Evolutionary conservation across 202 grass and related monocot genomes (phyloP).

Genomic region (Miscanthus sacchariflorus): DNA sequence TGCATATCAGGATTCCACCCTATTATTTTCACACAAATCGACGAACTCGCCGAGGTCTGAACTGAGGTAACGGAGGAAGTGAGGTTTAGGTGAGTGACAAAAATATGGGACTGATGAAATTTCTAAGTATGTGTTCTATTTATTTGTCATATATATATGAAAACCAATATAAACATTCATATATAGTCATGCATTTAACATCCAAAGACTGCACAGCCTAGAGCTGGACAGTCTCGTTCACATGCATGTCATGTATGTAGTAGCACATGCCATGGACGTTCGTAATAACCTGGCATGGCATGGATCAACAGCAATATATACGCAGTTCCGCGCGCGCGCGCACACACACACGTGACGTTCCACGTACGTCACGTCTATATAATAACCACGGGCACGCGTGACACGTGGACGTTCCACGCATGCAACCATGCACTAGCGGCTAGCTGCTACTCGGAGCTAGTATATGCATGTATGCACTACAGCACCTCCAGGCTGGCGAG

Average conservation of each 20-base stretch:
- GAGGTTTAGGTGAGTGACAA: background rate
- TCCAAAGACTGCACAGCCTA: background rate
- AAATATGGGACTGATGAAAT: background rate
- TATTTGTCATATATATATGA: background rate
- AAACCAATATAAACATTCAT: background rate
- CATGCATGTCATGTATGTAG: background rate
- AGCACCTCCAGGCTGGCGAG: conserved; percentile 33
- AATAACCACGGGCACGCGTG: too few species aligned
- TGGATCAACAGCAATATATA: background rate
- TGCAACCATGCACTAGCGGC: background rate
- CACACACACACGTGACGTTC: too few species aligned
- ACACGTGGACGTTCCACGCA: background rate
- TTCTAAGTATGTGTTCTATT: background rate
- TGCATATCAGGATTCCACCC: too few species aligned
- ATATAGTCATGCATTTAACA: background rate
- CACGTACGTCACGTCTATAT: background rate
- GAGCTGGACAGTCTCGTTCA: background rate
- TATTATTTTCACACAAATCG: background rate
- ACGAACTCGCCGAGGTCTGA: background rate
- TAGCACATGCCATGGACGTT: background rate
- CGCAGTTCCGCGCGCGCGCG: too few species aligned
- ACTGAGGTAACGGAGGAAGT: background rate
- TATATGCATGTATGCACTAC: background rate
- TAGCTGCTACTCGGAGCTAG: too few species aligned
- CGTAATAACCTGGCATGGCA: background rate